phyloP scores from a whole-genome alignment of 1,284 basidiomycete species.

The Exsudoporus floridanus region DNA sequence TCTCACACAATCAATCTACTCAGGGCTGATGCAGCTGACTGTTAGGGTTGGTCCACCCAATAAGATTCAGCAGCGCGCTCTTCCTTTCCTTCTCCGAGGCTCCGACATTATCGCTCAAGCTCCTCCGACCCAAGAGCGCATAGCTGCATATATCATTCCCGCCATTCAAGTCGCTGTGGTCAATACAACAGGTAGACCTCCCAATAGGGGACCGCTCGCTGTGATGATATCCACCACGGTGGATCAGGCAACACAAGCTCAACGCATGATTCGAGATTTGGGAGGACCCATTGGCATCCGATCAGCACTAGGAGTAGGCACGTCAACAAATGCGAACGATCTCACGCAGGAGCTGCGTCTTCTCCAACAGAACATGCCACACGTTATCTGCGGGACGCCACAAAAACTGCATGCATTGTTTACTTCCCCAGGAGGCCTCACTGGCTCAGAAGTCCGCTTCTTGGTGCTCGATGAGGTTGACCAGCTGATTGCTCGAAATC shows the following conservation, averaged over 20 bases:
- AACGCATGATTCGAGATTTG: conserved; percentile 94
- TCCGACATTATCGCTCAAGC: conserved; percentile 98
- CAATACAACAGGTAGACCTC: conserved; percentile 48
- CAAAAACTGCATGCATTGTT: conserved; percentile 94
- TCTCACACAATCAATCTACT: conserved; percentile 14
- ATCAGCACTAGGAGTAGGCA: conserved; percentile 83
- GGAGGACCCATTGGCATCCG: conserved; percentile 89
- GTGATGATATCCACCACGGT: conserved; percentile 97
- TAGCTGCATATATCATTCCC: conserved; percentile 95
- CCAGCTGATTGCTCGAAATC: conserved; percentile 93
- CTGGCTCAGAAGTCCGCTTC: conserved; percentile 83
- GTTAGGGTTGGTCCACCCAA: conserved; percentile 92
- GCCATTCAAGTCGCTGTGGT: conserved; percentile 85
- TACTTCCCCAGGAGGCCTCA: conserved; percentile 72
- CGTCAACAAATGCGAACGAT: conserved; percentile 62
- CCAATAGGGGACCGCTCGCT: conserved; percentile 78
- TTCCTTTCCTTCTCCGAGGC: conserved; percentile 92
- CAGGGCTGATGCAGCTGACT: conserved; percentile 10
- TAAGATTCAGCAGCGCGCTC: conserved; percentile 95
- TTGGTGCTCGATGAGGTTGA: conserved; percentile 97
- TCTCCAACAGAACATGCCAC: conserved; percentile 88
- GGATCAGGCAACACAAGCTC: conserved; percentile 97
- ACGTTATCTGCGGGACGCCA: conserved; percentile 95
- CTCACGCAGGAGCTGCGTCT: conserved; percentile 77
- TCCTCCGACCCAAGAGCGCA: conserved; percentile 96